These are phyloP conservation scores for Piper longum DNA, from an alignment of 164 flowering plant genomes.

Conservation along the genomic window DNA sequence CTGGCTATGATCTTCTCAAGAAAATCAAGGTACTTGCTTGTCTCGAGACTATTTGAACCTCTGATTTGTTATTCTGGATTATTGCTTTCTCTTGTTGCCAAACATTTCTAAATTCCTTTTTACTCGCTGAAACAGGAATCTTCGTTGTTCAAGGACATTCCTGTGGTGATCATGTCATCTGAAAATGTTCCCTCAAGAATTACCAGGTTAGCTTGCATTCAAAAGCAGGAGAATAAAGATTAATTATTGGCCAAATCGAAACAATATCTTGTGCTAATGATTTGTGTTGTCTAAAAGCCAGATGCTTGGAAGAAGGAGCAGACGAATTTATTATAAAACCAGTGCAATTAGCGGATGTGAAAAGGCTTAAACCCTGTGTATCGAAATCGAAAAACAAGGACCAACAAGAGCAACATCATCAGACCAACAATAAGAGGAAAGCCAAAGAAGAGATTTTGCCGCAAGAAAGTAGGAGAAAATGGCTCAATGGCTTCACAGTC, in stretches of 20 bases:
- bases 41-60: neutral
- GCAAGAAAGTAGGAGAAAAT: slow-evolving; percentile 37
- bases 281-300: slow-evolving; percentile 13
- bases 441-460: slow-evolving; percentile 37
- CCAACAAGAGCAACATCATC: slow-evolving; percentile 8
- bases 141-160: slow-evolving; percentile 58
- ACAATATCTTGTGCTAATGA: neutral
- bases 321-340: slow-evolving; percentile 80
- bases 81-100: neutral
- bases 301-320: slow-evolving; percentile 93
- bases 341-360: slow-evolving; percentile 49
- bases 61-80: neutral
- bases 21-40: slow-evolving; percentile 24
- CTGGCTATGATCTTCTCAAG: slow-evolving; percentile 37
- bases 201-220: slow-evolving; percentile 39
- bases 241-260: neutral
- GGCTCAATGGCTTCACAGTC: slow-evolving; percentile 19
- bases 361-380: slow-evolving; percentile 53
- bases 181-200: slow-evolving; percentile 87
- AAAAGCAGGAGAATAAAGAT: neutral
- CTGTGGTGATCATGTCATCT: slow-evolving; percentile 94
- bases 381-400: slow-evolving; percentile 33
- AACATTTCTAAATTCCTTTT: neutral
- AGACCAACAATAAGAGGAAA: slow-evolving; percentile 33
- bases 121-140: slow-evolving; percentile 40